A percentile compares a stretch with the other conserved stretches of the same genome.
Evolutionary conservation across 1,139 yeast species (phyloP).

Genomic region (Kurtzmaniella quercitrusa): DNA sequence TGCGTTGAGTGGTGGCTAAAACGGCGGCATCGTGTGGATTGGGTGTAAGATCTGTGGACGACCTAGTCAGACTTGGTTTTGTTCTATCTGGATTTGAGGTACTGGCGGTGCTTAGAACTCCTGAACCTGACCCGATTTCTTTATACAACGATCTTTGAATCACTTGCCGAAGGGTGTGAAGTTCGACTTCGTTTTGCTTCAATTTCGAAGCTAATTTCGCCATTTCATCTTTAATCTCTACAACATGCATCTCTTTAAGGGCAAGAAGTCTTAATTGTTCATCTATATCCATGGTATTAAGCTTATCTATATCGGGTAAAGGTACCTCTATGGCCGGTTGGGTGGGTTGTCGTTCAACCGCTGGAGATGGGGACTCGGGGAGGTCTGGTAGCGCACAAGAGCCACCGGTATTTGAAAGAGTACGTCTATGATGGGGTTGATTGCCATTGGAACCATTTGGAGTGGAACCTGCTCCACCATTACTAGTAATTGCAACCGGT

Average conservation of each 20-base stretch:
- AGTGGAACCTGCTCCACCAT: not conserved
- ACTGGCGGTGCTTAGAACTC: not conserved
- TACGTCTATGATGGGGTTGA: not conserved
- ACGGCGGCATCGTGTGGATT: slow-evolving; percentile 2
- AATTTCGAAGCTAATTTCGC: slow-evolving; percentile 27
- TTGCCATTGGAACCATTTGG: not conserved
- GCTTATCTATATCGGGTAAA: slow-evolving; percentile 29
- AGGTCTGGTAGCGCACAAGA: slow-evolving; percentile 1
- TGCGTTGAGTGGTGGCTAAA: not conserved
- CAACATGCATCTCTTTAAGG: slow-evolving; percentile 56
- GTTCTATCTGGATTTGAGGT: not conserved
- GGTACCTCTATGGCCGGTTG: slow-evolving; percentile 24
- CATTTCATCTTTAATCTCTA: slow-evolving; percentile 52
- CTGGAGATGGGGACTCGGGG: slow-evolving; percentile 2
- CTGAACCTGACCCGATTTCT: slow-evolving; percentile 17
- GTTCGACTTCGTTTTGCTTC: slow-evolving; percentile 39
- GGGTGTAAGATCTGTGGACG: not conserved
- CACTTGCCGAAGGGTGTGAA: slow-evolving; percentile 41
- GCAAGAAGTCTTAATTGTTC: slow-evolving; percentile 57
- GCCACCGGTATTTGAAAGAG: slow-evolving; percentile 1
- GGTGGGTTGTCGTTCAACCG: too few species aligned
- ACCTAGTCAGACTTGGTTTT: not conserved
- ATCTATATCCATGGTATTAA: slow-evolving; percentile 37
- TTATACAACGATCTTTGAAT: slow-evolving; percentile 38
- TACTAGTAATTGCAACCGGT: not conserved